A percentile compares a stretch with the other conserved stretches of the same genome.
Evolutionary conservation across 1,139 yeast genomes (phyloP).

Genomic region (Sugiyamaella japonica): DNA sequence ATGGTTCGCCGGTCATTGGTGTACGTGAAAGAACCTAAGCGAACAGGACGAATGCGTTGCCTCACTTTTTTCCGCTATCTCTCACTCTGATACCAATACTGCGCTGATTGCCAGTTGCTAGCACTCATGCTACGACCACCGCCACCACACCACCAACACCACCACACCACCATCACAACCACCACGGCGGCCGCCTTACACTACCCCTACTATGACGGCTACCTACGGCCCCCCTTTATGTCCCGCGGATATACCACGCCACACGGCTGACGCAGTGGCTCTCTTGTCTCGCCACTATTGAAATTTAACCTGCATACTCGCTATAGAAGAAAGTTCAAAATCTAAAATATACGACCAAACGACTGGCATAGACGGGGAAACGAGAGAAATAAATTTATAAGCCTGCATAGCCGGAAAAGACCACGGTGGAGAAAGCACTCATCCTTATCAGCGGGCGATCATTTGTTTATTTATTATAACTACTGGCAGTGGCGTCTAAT

Average conservation of each 20-base stretch:
- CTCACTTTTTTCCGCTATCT: too few relatives aligned
- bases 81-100: not conserved
- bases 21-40: too few relatives aligned
- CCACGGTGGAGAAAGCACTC: constrained; percentile 1
- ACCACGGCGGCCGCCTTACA: too few relatives aligned
- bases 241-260: not conserved
- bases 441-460: not conserved
- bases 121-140: not conserved
- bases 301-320: not conserved
- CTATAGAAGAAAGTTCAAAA: not conserved
- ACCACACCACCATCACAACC: too few relatives aligned
- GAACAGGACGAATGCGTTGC: not conserved
- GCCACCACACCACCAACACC: too few relatives aligned
- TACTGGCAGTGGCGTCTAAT: not conserved
- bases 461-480: too few relatives aligned
- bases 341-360: not conserved
- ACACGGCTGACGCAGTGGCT: not conserved
- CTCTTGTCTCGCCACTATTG: not conserved
- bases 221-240: too few relatives aligned
- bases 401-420: constrained; percentile 4
- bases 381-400: constrained; percentile 5
- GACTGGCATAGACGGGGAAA: not conserved
- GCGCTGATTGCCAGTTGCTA: too few relatives aligned
- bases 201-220: not conserved
- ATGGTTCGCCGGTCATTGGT: too few relatives aligned